These are phyloP conservation scores for Fusarium tupiense DNA, from an alignment of 2,329 filamentous ascomycete species.

Conservation along the genomic window DNA sequence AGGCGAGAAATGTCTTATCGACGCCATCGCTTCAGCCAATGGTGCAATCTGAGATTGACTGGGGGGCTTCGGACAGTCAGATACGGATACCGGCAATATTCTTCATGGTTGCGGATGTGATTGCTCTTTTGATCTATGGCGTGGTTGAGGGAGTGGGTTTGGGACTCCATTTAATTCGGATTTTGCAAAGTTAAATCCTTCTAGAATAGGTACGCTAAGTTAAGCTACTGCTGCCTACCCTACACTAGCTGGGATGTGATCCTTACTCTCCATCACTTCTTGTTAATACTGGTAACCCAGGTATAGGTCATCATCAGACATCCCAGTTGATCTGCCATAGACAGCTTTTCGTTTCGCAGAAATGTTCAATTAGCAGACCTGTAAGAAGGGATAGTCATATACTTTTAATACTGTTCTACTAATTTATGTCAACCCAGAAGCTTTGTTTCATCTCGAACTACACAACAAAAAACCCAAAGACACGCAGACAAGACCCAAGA, in stretches of 20 bases:
- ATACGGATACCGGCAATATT: constrained; percentile 8
- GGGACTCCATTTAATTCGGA: constrained; percentile 22
- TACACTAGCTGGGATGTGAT: neutral
- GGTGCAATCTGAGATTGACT: constrained; percentile 22
- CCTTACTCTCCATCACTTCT: neutral
- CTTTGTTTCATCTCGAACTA: neutral
- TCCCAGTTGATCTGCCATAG: neutral
- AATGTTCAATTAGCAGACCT: neutral
- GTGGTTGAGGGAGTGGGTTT: constrained; percentile 13
- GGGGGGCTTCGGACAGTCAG: constrained; percentile 12
- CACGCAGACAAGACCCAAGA: neutral
- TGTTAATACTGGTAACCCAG: neutral
- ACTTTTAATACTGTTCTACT: neutral
- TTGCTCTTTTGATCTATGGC: constrained; percentile 33
- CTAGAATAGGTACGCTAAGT: neutral
- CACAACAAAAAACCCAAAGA: neutral
- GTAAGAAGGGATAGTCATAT: neutral
- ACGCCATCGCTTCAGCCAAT: constrained; percentile 25
- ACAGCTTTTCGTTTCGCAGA: neutral
- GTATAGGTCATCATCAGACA: too few species aligned
- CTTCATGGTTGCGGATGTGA: constrained; percentile 19
- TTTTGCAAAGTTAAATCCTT: constrained; percentile 30
- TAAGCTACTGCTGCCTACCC: neutral
- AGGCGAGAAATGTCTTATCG: constrained; percentile 7
- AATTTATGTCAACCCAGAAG: neutral